Base-by-base conservation (phyloP, 768 basidiomycete species). In the Calocera cornea region DNA sequence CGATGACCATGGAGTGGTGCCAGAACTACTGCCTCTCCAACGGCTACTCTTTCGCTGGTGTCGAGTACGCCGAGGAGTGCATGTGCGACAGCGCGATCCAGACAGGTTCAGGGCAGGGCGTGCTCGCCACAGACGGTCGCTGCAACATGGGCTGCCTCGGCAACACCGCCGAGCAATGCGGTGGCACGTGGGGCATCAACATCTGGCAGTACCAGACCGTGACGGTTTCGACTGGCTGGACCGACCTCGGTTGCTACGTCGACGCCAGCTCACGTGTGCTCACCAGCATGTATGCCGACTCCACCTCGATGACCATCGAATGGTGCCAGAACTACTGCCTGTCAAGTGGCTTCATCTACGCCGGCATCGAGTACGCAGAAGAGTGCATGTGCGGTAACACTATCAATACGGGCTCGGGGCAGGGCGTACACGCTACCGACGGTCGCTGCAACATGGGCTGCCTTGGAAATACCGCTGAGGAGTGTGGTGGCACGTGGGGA, bases 291-390 rank as follows among this genome's bases (percentile, higher is more conserved):
- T 60, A 27, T 19, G 31, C 54, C 27, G 27, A 60, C 27, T 29
- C 54, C 14, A 2, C 19, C 11, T 60, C 54, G 14, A 66, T 70
- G 65, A 70, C 70, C 19, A 49, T 68, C 63, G 68, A 67, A 27
- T 68, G 66, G 44, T 70, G 70, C 68, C 65, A 68, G 27, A 70
- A 70, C 40, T 66, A 66, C 63, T 70, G 70, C 65, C 64, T 63
- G n/a, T 34, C 47, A 17, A 38, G 41, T 5, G 65, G 65, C 2
- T 64, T 33, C 36, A 36, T 49, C 29, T 70, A 66, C 65, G 70
- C 70, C 14, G 70, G 70, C 8, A 36, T 68, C 34, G 68, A 70
- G 68, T 50, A 64, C 65, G 29, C 47, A 41, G 66, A 66, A 22
- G 33, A 36, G 63, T 70, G 70, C 60, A 44, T 64, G 19, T 70